Evolutionary conservation across 2,329 filamentous ascomycete genomes (phyloP), one percentile per base, ranked within the genome.

Genomic region (Scedosporium dehoogii): DNA sequence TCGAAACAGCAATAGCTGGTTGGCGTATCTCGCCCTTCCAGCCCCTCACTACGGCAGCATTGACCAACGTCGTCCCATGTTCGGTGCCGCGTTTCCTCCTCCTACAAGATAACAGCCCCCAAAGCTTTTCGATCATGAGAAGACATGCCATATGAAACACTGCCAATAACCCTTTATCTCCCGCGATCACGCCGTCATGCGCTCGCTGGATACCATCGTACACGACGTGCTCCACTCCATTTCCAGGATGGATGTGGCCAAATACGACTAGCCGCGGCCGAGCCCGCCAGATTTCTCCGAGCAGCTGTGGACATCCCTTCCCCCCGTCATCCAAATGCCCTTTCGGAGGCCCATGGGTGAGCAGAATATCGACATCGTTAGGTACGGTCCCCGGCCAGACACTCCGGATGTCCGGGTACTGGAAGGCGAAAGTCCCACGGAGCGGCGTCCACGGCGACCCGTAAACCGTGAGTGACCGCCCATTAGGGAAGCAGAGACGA

Each of bases 401-500:
- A 55, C 77, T 18, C 46, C 3, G 67, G 14, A 64, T 46, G 2
- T 60, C 63, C 1, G 69, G 66, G 63, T 79, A 78, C 65, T 79
- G 76, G 61, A 79, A 80, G 0, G 75, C 73, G 72, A 73, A 78
- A 60, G 69, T 74, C 1, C 73, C 75, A 44, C 73, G 63, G 6
- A 66, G 65, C 1, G 69, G 67, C 3, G 75, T 70, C 6, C 63
- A 59, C 0, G 75, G 76, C 60, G 73, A 76, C 6, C 53, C 62
- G 41, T 63, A 63, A 1, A 64, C 60, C 4, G 10, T 58, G 14
- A 65, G 29, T 3, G 9, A 29, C 25, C 64, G 64, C 3, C 29
- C 29, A 7, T 33, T 33, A 33, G 29, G 29, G 6, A 33, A 33
- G 6, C 7, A 6, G 7, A 94, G 78, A 1, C 83, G 86, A 4